Conservation (phyloP, 345 rosid species). For the Moricandia moricandioides region DNA sequence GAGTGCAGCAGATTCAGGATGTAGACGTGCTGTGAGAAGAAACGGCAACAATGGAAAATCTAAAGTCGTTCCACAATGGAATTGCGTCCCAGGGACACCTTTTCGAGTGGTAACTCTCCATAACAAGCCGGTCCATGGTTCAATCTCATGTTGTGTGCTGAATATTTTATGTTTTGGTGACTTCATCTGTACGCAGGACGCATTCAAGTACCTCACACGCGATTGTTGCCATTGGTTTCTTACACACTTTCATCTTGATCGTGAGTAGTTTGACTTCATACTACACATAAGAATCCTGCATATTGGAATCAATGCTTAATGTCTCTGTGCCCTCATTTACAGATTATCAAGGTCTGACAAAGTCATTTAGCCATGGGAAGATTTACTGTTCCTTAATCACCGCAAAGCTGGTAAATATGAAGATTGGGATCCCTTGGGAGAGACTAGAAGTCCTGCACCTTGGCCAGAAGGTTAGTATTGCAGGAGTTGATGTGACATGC, state of each 20-base stretch:
- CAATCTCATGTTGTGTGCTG: constrained; percentile 3
- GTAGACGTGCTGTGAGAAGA: constrained; percentile 39
- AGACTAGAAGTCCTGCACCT: constrained; percentile 64
- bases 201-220: constrained; percentile 86
- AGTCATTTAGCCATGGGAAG: constrained; percentile 82
- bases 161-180: constrained; percentile 14
- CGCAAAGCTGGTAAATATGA: constrained; percentile 78
- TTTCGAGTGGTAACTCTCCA: constrained; percentile 77
- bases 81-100: constrained; percentile 75
- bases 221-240: constrained; percentile 97
- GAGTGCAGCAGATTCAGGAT: constrained; percentile 36
- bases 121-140: not conserved
- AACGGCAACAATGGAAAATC: constrained; percentile 44
- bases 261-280: constrained; percentile 51
- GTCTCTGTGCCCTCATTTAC: constrained; percentile 26
- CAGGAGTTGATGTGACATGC: constrained; percentile 70
- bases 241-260: constrained; percentile 94
- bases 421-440: constrained; percentile 89
- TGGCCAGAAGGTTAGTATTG: constrained; percentile 62
- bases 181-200: constrained; percentile 62
- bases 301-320: not conserved
- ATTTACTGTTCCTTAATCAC: constrained; percentile 88
- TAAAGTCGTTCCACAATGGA: constrained; percentile 73
- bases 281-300: constrained; percentile 7
- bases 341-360: constrained; percentile 97